Evolutionary conservation across 257 asterid species (phyloP).

Genomic region (Vinca minor): DNA sequence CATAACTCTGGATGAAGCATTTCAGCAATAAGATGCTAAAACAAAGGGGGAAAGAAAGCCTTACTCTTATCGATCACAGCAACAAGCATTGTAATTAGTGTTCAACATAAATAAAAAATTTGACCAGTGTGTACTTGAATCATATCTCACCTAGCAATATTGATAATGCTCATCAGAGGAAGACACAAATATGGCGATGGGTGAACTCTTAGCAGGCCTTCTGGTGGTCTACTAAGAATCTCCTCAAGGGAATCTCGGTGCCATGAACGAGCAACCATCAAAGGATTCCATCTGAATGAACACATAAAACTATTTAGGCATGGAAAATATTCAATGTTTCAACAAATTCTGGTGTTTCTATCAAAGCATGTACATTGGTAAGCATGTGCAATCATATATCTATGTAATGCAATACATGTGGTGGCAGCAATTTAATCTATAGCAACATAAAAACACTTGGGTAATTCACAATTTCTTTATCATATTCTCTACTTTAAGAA

Average conservation of each 20-base stretch:
- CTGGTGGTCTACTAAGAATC: constrained; percentile 43
- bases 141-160: constrained; percentile 59
- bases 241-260: constrained; percentile 71
- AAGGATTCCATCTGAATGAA: constrained; percentile 62
- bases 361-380: no score
- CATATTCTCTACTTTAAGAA: not conserved
- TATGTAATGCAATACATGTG: not conserved
- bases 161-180: constrained; percentile 74
- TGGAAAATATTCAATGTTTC: not conserved
- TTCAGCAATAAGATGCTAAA: constrained; percentile 7
- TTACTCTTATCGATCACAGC: not conserved
- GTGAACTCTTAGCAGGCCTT: constrained; percentile 32
- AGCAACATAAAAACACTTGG: not conserved
- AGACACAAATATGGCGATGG: constrained; percentile 66
- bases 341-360: constrained; percentile 1
- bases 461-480: not conserved
- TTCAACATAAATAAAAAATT: not conserved
- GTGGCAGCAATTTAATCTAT: not conserved
- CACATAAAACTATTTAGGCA: constrained; percentile 14
- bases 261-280: constrained; percentile 91
- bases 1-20: no score
- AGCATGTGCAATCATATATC: not conserved
- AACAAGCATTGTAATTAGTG: not conserved
- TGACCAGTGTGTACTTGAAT: constrained; percentile 3
- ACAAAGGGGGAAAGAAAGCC: not conserved